Base-by-base conservation (phyloP, 768 basidiomycete species). In the Suillus cothurnatus region DNA sequence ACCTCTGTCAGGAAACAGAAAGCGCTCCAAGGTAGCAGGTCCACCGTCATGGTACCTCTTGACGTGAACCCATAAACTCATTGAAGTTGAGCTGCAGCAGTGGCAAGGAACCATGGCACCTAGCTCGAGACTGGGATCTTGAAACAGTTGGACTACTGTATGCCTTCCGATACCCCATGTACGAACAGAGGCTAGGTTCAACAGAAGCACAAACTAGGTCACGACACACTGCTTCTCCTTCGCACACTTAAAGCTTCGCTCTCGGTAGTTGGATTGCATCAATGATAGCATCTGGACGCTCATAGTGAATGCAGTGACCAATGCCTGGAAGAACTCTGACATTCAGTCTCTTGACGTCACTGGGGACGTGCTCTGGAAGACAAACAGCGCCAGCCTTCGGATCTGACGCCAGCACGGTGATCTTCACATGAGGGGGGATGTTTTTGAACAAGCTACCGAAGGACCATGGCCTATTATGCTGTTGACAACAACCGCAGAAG, bases 221-320 rank as follows among this genome's bases (percentile, higher is more conserved):
- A 36, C 1, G 12, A 23, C 36, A 23, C 1, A 34, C 3, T 47
- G 8, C 7, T 15, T 36, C 36, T 38, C 2, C 55, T n/a, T 36
- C n/a, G 6, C 34, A 55, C 28, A 0, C 2, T n/a, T 36, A 57
- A 19, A 39, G 36, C 4, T 58, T 58, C 2, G 57, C 36, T 19
- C 38, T 58, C 11, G 57, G 38, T 11, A 39, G 17, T 15, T 9
- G 57, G 3, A 58, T 39, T 39, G 64, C 69, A 7, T 68, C 49
- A 5, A 75, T 65, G 0, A 74, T 66, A 31, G 59, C 61, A 8
- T 76, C 67, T 0, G 73, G 73, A 31, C 67, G 62, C 36, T 76
- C 74, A 21, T 23, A 64, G n/a, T 74, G 73, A 28, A 76, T 69
- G 67, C 68, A 75, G 52, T 75, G 75, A 1, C 66, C 65, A 2